Evolutionary conservation across 2,329 filamentous ascomycete species (phyloP).

Genomic region (Monosporascus cannonballus): DNA sequence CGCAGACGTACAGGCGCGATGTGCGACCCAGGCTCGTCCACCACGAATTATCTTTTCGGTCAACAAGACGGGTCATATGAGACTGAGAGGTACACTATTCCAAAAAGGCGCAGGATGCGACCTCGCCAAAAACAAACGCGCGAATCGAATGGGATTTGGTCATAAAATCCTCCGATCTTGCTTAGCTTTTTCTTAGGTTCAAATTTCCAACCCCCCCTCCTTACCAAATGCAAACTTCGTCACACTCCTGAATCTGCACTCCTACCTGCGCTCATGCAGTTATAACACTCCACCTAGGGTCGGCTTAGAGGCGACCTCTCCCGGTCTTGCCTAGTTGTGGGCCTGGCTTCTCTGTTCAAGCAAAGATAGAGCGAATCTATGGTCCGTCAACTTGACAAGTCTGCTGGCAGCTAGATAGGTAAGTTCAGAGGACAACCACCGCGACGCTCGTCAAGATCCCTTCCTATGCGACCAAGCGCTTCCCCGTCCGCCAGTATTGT

Average conservation of each 20-base stretch:
- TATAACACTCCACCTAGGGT: not conserved
- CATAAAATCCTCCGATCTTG: not conserved
- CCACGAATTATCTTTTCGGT: slow-evolving; percentile 1
- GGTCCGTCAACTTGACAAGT: not conserved
- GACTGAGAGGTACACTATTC: not conserved
- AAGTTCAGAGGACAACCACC: no score
- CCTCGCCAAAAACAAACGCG: not conserved
- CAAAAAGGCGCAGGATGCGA: not conserved
- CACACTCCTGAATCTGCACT: not conserved
- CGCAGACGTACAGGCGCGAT: slow-evolving; percentile 1
- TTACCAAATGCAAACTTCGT: not conserved
- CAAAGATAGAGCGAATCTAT: not conserved
- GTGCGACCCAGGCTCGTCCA: not conserved
- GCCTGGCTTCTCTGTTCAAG: not conserved
- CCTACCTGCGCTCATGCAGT: not conserved
- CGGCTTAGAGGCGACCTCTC: not conserved
- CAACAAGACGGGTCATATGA: not conserved
- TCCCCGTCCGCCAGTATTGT: no score
- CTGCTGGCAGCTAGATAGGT: not conserved
- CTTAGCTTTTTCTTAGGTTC: not conserved
- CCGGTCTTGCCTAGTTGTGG: not conserved
- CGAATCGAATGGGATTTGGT: not conserved
- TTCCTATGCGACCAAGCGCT: no score
- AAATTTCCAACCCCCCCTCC: not conserved
- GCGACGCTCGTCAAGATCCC: no score